Percentiles rank a stretch among this genome's conserved stretches.
These are phyloP conservation scores for Citrus cavaleriei DNA, from an alignment of 345 rosid genomes.

Conservation along the genomic window DNA sequence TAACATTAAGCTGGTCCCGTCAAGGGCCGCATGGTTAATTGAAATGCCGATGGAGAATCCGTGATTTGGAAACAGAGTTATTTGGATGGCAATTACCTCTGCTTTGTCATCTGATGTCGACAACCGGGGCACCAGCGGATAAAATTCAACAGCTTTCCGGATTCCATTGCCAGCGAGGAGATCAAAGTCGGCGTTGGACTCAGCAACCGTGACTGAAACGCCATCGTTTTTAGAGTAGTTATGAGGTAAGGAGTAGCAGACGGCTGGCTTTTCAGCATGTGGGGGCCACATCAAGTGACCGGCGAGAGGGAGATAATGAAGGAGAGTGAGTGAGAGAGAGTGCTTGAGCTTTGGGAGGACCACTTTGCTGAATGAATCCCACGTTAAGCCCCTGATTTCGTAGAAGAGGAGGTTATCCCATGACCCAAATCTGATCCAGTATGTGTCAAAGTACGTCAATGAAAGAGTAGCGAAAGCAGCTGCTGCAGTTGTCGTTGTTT, in stretches of 20 bases:
- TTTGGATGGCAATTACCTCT: constrained; percentile 14
- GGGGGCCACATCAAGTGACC: constrained; percentile 28
- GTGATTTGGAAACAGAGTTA: constrained; percentile 29
- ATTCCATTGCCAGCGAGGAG: background rate
- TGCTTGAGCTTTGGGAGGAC: constrained; percentile 36
- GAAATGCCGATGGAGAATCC: constrained; percentile 36
- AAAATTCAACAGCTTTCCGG: constrained; percentile 19
- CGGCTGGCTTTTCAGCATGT: constrained; percentile 18
- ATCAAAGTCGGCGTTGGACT: constrained; percentile 25
- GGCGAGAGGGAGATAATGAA: constrained; percentile 30
- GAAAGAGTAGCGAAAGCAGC: constrained; percentile 19
- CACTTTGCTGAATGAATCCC: constrained; percentile 22
- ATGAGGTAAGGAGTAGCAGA: constrained; percentile 7
- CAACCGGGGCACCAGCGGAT: constrained; percentile 30
- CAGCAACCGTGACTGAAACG: constrained; percentile 37
- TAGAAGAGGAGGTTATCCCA: constrained; percentile 33
- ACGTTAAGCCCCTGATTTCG: constrained; percentile 18
- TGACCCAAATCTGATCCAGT: constrained; percentile 25
- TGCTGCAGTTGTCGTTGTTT: too few species aligned
- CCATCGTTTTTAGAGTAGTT: background rate
- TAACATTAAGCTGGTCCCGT: constrained; percentile 31
- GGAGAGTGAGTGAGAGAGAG: constrained; percentile 35
- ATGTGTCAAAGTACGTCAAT: constrained; percentile 20
- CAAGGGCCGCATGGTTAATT: constrained; percentile 33
- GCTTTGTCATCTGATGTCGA: constrained; percentile 15